phyloP scores from a whole-genome alignment of 176 grass and related monocot genomes.

The Musa acuminata region DNA sequence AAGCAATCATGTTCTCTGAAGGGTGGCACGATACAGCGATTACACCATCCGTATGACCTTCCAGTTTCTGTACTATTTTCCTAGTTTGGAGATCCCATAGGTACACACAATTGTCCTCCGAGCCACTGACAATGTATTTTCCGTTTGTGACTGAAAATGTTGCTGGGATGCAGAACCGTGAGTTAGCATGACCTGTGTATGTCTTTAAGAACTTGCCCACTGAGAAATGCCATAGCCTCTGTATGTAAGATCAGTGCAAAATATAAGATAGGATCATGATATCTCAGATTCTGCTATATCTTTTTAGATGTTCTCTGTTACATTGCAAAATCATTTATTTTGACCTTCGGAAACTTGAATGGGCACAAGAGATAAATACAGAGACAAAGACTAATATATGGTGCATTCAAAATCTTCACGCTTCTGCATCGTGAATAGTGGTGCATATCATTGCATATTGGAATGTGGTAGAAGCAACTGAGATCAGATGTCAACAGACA shows the following conservation, averaged over 20 bases:
- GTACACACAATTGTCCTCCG: constrained; percentile 79
- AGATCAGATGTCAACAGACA: neutral
- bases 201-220: constrained; percentile 85
- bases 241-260: constrained; percentile 3
- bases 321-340: neutral
- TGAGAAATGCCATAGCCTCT: constrained; percentile 89
- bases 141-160: constrained; percentile 75
- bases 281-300: neutral
- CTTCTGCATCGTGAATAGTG: too few species aligned
- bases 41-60: constrained; percentile 67
- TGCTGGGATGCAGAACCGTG: constrained; percentile 67
- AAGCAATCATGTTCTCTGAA: constrained; percentile 72
- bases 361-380: neutral
- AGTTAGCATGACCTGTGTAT: constrained; percentile 80
- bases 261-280: neutral
- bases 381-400: too few species aligned
- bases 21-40: constrained; percentile 87
- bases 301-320: neutral
- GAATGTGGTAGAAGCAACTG: neutral
- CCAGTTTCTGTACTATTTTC: constrained; percentile 77
- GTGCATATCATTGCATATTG: too few species aligned
- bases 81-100: constrained; percentile 93
- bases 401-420: too few species aligned
- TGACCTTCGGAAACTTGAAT: neutral
- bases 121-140: constrained; percentile 90